These are phyloP conservation scores for Malbranchea zuffiana DNA, from an alignment of 2,329 filamentous ascomycete species.

Conservation along the genomic window DNA sequence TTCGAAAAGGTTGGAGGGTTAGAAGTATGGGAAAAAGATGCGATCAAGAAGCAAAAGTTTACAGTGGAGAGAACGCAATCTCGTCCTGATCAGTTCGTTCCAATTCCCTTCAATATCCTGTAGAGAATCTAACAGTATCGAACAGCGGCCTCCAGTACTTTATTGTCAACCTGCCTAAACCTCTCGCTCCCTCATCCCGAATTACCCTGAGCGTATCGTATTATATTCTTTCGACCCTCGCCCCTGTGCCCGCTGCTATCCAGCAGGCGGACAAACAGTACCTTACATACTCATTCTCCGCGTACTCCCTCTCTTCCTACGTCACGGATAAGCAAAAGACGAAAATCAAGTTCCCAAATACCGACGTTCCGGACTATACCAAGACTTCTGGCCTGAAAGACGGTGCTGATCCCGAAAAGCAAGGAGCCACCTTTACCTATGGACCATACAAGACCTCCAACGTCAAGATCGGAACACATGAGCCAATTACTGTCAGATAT, in stretches of 20 bases:
- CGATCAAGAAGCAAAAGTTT: constrained; percentile 56
- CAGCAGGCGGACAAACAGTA: constrained; percentile 79
- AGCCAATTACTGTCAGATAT: constrained; percentile 71
- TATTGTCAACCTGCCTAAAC: constrained; percentile 63
- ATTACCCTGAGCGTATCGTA: constrained; percentile 82
- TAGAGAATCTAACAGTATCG: neutral
- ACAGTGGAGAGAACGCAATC: constrained; percentile 54
- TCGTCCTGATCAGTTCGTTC: constrained; percentile 20
- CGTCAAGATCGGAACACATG: constrained; percentile 62
- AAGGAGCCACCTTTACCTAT: constrained; percentile 78
- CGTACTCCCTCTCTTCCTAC: constrained; percentile 76
- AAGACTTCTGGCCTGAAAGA: constrained; percentile 52
- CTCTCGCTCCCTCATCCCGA: constrained; percentile 65
- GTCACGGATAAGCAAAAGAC: constrained; percentile 88
- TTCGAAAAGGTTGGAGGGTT: constrained; percentile 70
- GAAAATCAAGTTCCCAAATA: constrained; percentile 76
- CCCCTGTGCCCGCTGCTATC: constrained; percentile 69
- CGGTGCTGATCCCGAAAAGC: constrained; percentile 61
- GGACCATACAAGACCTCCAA: constrained; percentile 65
- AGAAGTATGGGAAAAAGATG: constrained; percentile 88
- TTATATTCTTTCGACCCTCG: constrained; percentile 65
- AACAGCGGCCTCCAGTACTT: constrained; percentile 67
- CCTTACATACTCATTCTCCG: constrained; percentile 74
- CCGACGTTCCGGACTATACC: constrained; percentile 76
- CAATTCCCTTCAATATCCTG: neutral